phyloP scores from a whole-genome alignment of 108 stramenopile species.

The Fragilariopsis cylindrus region DNA sequence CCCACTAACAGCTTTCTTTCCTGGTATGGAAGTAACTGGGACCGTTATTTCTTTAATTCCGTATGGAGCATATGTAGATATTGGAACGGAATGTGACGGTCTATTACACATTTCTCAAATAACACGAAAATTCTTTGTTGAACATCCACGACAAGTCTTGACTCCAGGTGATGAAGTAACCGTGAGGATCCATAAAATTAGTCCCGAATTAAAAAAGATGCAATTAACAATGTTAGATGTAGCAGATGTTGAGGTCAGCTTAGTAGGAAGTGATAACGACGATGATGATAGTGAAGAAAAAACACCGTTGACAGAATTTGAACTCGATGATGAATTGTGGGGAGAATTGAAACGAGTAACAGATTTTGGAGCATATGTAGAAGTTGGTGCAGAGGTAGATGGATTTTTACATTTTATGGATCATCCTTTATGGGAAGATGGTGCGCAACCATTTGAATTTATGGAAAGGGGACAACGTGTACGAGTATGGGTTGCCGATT shows the following conservation, averaged over 20 bases:
- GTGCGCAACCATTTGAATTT: conserved; percentile 57
- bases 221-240: conserved; percentile 73
- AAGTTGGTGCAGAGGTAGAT: conserved; percentile 86
- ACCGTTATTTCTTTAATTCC: conserved; percentile 77
- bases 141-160: conserved; percentile 69
- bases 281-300: conserved; percentile 51
- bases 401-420: conserved; percentile 95
- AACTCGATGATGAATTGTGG: conserved; percentile 89
- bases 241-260: conserved; percentile 38
- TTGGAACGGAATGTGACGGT: conserved; percentile 89
- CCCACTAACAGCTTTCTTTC: conserved; percentile 42
- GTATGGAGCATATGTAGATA: conserved; percentile 91
- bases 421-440: conserved; percentile 70
- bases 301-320: conserved; percentile 76
- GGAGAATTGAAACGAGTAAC: conserved; percentile 88
- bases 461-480: conserved; percentile 78
- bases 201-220: conserved; percentile 69
- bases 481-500: conserved; percentile 82
- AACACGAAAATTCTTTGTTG: conserved; percentile 71
- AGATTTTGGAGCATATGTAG: conserved; percentile 89
- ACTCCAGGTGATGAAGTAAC: conserved; percentile 75
- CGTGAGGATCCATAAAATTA: conserved; percentile 59
- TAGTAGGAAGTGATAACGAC: conserved; percentile 44
- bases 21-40: conserved; percentile 62
- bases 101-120: conserved; percentile 86